A percentile compares a stretch with the other conserved stretches of the same genome.
phyloP scores from a whole-genome alignment of 441 rosid genomes.

The Populus hybrid region DNA sequence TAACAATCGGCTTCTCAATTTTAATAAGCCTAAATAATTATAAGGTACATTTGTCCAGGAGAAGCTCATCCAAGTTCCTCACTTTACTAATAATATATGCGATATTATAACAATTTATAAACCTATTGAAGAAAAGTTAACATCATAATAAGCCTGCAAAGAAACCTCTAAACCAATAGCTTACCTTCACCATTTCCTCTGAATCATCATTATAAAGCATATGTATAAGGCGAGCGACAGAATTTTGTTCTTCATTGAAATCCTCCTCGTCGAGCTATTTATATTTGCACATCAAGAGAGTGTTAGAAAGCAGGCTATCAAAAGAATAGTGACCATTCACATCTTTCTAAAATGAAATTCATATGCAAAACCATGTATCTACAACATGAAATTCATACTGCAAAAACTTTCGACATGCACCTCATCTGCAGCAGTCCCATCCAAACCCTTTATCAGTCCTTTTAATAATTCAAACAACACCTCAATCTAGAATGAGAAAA shows the following conservation, averaged over 20 bases:
- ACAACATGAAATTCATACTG: not conserved
- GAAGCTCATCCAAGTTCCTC: not conserved
- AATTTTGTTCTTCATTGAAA: constrained; percentile 92
- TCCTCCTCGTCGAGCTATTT: constrained; percentile 79
- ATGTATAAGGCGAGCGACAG: constrained; percentile 91
- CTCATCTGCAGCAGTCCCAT: constrained; percentile 65
- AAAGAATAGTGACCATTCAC: not conserved
- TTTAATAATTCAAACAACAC: constrained; percentile 82
- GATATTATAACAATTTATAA: not conserved
- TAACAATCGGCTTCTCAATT: not conserved
- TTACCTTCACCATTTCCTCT: constrained; percentile 96
- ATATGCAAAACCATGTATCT: not conserved
- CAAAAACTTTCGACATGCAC: constrained; percentile 15
- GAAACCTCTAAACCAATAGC: not conserved
- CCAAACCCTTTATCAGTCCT: constrained; percentile 86
- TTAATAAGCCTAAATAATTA: not conserved
- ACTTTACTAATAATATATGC: not conserved
- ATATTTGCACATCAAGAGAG: constrained; percentile 5
- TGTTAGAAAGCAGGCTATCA: constrained; percentile 7
- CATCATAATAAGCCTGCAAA: not conserved
- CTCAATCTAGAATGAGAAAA: constrained; percentile 58
- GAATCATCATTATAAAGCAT: constrained; percentile 77
- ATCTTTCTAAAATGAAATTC: not conserved
- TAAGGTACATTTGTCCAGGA: not conserved
- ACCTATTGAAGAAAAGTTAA: constrained; percentile 1